Conservation (phyloP, 2,329 filamentous ascomycete genomes). For the Fusarium sp. region DNA sequence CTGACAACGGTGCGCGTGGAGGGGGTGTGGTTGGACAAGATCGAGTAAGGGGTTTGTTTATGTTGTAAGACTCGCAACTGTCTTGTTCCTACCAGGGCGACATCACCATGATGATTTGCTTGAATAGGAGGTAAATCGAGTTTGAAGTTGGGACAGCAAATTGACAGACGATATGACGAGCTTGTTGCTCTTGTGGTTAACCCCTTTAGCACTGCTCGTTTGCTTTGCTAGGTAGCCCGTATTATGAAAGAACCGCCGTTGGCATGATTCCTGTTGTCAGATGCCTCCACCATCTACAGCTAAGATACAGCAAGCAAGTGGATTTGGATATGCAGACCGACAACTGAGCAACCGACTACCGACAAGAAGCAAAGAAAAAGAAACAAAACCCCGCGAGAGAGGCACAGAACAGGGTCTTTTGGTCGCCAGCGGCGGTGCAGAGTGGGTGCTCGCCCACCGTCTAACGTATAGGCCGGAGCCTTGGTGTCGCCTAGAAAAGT, state of each 20-base stretch:
- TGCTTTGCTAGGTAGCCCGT: slow-evolving; percentile 11
- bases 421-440: slow-evolving; percentile 44
- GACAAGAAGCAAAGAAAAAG: slow-evolving; percentile 22
- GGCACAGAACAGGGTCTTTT: slow-evolving; percentile 40
- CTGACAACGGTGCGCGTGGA: slow-evolving; percentile 15
- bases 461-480: slow-evolving; percentile 11
- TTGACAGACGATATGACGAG: slow-evolving; percentile 28
- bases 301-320: slow-evolving; percentile 30
- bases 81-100: slow-evolving; percentile 33
- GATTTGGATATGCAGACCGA: slow-evolving; percentile 32
- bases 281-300: slow-evolving; percentile 42
- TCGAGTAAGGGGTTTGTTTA: slow-evolving; percentile 38
- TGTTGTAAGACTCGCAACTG: slow-evolving; percentile 32
- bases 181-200: slow-evolving; percentile 13
- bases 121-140: slow-evolving; percentile 11
- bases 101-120: slow-evolving; percentile 35
- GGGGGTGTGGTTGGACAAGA: slow-evolving; percentile 41
- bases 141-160: slow-evolving; percentile 17
- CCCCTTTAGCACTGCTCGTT: slow-evolving; percentile 14
- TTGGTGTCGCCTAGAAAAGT: slow-evolving; percentile 30
- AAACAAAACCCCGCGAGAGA: slow-evolving; percentile 17
- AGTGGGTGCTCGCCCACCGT: slow-evolving; percentile 36
- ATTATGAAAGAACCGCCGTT: slow-evolving; percentile 34
- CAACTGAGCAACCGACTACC: slow-evolving; percentile 18
- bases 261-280: slow-evolving; percentile 41